These are phyloP conservation scores for Ascoidea asiatica DNA, from an alignment of 805 yeast species.

Conservation along the genomic window DNA sequence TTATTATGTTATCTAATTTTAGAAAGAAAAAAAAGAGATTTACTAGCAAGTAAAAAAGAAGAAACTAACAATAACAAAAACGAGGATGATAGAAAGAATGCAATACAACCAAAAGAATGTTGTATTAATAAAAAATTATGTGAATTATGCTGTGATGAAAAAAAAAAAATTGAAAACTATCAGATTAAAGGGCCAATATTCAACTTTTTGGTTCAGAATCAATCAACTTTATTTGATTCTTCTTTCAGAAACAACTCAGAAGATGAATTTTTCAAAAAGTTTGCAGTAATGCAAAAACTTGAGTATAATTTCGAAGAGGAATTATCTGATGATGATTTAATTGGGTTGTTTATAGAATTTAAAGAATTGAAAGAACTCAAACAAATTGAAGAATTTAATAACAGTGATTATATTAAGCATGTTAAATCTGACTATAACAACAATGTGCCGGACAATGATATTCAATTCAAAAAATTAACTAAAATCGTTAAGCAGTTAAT, in stretches of 20 bases:
- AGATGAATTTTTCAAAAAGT: too few species aligned
- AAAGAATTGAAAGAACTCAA: constrained; percentile 22
- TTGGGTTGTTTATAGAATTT: constrained; percentile 55
- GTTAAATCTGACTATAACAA: too few species aligned
- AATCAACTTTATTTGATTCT: background rate
- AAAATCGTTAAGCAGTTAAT: constrained; percentile 1
- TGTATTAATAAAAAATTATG: background rate
- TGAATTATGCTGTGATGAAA: constrained; percentile 12
- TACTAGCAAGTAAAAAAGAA: constrained; percentile 6
- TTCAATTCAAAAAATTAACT: background rate
- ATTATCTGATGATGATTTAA: constrained; percentile 57
- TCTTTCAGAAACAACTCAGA: too few species aligned
- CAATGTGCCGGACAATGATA: background rate
- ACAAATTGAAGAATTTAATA: constrained; percentile 1
- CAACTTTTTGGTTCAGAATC: constrained; percentile 11
- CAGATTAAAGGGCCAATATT: constrained; percentile 20
- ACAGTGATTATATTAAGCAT: too few species aligned
- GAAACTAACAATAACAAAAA: constrained; percentile 3
- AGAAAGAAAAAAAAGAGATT: constrained; percentile 21
- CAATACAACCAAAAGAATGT: too few species aligned
- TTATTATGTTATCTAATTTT: constrained; percentile 18
- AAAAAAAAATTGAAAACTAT: constrained; percentile 18
- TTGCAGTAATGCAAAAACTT: constrained; percentile 21
- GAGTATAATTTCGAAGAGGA: constrained; percentile 32
- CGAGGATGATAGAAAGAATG: too few species aligned